These are phyloP conservation scores for Nothophytophthora sp. DNA, from an alignment of 352 stramenopile species.

Conservation along the genomic window DNA sequence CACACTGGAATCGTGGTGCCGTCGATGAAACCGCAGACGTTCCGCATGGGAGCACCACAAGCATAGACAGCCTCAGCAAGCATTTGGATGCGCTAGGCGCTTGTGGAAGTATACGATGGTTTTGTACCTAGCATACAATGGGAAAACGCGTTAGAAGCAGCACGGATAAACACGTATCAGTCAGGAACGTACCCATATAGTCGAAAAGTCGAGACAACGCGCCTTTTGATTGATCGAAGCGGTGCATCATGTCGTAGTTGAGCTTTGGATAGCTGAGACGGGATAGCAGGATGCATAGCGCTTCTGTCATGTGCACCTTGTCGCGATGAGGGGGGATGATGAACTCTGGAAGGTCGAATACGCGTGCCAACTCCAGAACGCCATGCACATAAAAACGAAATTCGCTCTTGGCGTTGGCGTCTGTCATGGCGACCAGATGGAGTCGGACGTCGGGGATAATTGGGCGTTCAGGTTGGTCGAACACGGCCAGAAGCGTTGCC, in stretches of 20 bases:
- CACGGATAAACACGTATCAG: not conserved
- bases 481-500: not conserved
- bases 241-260: not conserved
- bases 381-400: conserved; percentile 3
- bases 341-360: conserved; percentile 1
- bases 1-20: not conserved
- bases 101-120: too few species aligned
- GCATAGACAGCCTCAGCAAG: not conserved
- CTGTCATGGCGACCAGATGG: not conserved
- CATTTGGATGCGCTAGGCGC: not conserved
- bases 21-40: not conserved
- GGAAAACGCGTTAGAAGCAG: not conserved
- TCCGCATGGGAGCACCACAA: not conserved
- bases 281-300: not conserved
- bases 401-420: conserved; percentile 1
- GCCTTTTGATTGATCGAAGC: not conserved
- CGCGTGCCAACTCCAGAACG: not conserved
- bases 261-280: not conserved
- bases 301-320: conserved; percentile 2
- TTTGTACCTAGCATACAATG: too few species aligned
- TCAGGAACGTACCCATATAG: not conserved
- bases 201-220: not conserved
- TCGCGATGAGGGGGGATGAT: not conserved
- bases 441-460: conserved; percentile 3
- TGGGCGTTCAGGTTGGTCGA: not conserved